phyloP scores from a whole-genome alignment of 108 stramenopile genomes.

The Ochromonas danica region DNA sequence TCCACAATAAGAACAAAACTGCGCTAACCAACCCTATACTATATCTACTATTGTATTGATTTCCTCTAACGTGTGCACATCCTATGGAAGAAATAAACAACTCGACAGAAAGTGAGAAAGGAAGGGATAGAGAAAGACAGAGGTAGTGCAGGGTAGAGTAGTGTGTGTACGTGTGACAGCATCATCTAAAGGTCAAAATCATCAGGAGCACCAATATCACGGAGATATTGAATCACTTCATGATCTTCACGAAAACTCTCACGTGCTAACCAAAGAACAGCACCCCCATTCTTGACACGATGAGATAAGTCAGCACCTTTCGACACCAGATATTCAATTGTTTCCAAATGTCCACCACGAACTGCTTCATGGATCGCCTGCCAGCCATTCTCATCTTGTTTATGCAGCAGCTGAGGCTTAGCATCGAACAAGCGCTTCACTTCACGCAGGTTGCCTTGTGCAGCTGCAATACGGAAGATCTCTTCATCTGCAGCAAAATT shows the following conservation, averaged over 20 bases:
- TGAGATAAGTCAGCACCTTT: conserved; percentile 11
- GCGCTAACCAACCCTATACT: too few relatives aligned
- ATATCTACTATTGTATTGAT: too few relatives aligned
- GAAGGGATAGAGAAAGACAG: too few relatives aligned
- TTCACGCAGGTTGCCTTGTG: background rate
- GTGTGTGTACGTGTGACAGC: too few relatives aligned
- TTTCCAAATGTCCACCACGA: conserved; percentile 30
- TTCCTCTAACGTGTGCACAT: too few relatives aligned
- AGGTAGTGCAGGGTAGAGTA: too few relatives aligned
- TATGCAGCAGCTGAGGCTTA: background rate
- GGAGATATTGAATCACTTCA: background rate
- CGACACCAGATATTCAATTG: conserved; percentile 7
- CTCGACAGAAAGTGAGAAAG: too few relatives aligned
- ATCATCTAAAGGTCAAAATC: too few relatives aligned
- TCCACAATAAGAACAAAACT: too few relatives aligned
- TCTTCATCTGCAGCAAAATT: background rate
- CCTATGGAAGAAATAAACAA: too few relatives aligned
- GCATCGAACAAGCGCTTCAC: background rate
- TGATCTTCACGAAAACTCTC: background rate
- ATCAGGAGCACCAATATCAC: conserved; percentile 24
- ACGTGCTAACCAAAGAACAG: background rate
- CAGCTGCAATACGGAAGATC: background rate
- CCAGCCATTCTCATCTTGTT: conserved; percentile 32
- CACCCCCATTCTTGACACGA: background rate
- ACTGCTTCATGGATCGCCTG: conserved; percentile 35